Evolutionary conservation across 208 protist species (phyloP).

Genomic region (Leishmania turanica): DNA sequence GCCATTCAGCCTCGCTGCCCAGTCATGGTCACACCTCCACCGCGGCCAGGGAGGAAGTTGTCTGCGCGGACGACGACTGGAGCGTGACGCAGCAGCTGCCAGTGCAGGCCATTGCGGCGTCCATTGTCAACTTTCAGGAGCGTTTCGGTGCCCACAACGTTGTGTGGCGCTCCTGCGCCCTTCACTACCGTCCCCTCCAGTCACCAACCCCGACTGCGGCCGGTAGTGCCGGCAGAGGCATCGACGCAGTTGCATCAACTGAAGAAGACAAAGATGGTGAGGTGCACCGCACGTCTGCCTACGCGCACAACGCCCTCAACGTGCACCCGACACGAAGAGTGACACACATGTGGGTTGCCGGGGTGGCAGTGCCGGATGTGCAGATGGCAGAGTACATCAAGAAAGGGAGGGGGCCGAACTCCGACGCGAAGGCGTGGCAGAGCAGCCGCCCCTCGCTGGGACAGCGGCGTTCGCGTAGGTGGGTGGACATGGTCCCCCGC

Average conservation of each 20-base stretch:
- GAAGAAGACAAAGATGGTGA: conserved; percentile 5
- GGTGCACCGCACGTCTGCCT: conserved; percentile 27
- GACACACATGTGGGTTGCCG: conserved; percentile 33
- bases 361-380: conserved; percentile 16
- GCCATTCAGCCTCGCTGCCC: background rate
- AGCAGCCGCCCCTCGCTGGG: background rate
- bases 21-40: background rate
- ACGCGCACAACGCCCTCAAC: conserved; percentile 37
- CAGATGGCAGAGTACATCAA: background rate
- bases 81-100: conserved; percentile 32
- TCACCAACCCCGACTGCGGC: background rate
- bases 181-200: conserved; percentile 14
- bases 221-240: background rate
- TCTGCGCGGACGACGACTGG: conserved; percentile 12
- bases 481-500: conserved; percentile 32
- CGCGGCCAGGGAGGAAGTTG: background rate
- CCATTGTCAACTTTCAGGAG: conserved; percentile 28
- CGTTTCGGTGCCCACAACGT: conserved; percentile 37
- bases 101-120: conserved; percentile 21
- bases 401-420: background rate
- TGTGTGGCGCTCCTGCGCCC: conserved; percentile 12
- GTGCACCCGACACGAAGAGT: conserved; percentile 30
- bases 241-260: too few relatives aligned
- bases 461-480: conserved; percentile 15
- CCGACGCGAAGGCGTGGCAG: background rate